Base-by-base conservation (phyloP, 2,329 filamentous ascomycete genomes). In the Escovopsis sp. region DNA sequence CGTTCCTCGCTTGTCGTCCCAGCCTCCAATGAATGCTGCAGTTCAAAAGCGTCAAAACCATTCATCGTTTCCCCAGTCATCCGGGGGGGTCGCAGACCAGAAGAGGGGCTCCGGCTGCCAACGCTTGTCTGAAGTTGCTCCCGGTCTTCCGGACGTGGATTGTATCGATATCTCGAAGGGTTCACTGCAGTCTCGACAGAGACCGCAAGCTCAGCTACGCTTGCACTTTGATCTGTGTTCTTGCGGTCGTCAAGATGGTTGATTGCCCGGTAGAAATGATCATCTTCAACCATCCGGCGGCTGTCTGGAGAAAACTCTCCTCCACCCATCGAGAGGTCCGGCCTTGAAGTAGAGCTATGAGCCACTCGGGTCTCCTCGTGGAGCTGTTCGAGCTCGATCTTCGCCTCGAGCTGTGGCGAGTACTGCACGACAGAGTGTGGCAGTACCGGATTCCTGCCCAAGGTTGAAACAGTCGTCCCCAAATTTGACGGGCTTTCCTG, bases 321-420 rank as follows among this genome's bases (percentile, higher is more conserved):
- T 31, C 38, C 35, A 19, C 31, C 35, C 38, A 39, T 37, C 18
- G 23, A 21, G 10, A 13, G 6, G 5, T 23, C 25, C 11, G 9
- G 14, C 5, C 29, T 29, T 17, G 33, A 29, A 14, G 15, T 12
- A 23, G 33, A 16, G 19, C n/a, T 29, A 18, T 19, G 17, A 26
- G 5, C 23, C 14, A 19, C 23, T 25, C 28, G 15, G 12, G 26
- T 17, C 15, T 25, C 21, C 23, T 27, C 17, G 4, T 31, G 37
- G 17, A 27, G 31, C 23, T 21, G 18, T 16, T 33, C 13, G n/a
- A 23, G 31, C 14, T 21, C 17, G 21, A 16, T 5, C 15, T 30
- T 23, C 14, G 31, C 13, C 15, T 26, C 26, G 25, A 35, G 23
- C 17, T 23, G 19, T 13, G 26, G 14, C 13, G 15, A 10, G 5